A percentile compares a stretch with the other conserved stretches of the same genome.
Conservation (phyloP, 352 stramenopile species). For the Aphanomyces astaci region DNA sequence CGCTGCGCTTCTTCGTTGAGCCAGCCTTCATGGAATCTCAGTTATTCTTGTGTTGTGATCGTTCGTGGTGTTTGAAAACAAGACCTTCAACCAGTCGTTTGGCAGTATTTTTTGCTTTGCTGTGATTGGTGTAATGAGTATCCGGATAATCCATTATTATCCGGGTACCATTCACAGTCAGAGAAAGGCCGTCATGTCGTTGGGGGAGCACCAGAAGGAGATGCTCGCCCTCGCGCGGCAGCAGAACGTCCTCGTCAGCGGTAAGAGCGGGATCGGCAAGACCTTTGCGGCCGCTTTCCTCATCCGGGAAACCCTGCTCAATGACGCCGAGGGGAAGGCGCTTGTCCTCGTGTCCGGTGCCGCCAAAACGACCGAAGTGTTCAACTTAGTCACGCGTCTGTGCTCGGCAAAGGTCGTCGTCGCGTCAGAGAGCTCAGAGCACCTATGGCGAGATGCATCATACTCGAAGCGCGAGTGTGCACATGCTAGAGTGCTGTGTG, state of each 20-base stretch:
- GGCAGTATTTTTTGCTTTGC: slow-evolving; percentile 1
- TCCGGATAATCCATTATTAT: background rate
- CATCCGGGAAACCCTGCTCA: slow-evolving; percentile 34
- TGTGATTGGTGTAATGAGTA: background rate
- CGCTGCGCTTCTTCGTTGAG: background rate
- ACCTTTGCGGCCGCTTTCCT: slow-evolving; percentile 53
- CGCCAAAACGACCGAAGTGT: background rate
- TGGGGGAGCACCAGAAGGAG: slow-evolving; percentile 61
- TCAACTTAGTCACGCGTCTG: background rate
- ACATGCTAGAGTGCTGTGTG: background rate
- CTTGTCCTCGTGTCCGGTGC: background rate
- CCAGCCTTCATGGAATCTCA: background rate
- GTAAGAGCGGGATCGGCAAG: slow-evolving; percentile 50
- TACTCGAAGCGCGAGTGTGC: slow-evolving; percentile 11
- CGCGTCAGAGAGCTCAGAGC: background rate
- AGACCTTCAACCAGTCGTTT: slow-evolving; percentile 11
- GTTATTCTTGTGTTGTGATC: background rate
- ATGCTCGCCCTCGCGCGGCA: slow-evolving; percentile 51
- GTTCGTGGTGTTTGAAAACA: slow-evolving; percentile 1
- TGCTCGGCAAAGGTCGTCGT: slow-evolving; percentile 1
- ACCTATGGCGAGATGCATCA: background rate
- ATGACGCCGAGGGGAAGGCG: background rate
- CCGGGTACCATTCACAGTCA: background rate
- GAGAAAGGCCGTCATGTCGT: slow-evolving; percentile 21
- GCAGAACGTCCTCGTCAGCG: slow-evolving; percentile 58